Evolutionary conservation across 345 rosid species (phyloP), one percentile per base, ranked within the genome.

Genomic region (Eucalyptus tenuipes): DNA sequence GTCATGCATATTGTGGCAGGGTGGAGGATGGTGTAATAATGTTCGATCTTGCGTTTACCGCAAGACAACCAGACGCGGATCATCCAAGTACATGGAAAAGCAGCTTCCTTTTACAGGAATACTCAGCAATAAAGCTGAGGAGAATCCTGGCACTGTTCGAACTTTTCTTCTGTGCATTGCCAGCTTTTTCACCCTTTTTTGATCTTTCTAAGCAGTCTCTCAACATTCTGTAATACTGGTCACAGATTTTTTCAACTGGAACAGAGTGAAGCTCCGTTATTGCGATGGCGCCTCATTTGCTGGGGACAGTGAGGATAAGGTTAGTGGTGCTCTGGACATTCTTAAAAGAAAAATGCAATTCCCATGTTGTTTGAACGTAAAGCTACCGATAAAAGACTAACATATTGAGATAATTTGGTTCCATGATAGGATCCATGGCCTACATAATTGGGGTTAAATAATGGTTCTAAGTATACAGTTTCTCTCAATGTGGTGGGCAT

Each of bases 1-100:
- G 55, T 68, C 11, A 17, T 45, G 85, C n/a, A 80, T 90, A 87
- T 84, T 89, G 89, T 92, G 90, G 45, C 89, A 98, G 99, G 99
- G 99, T 59, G 99, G 99, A 91, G 99, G 99, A 91, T 98, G 99
- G 99, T 97, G 99, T 92, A 94, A 97, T 87, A 94, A 87, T 86
- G 88, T 95, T 50, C 94, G 96, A 91, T 93, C 92, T 40, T 98
- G 99, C 75, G 93, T 94, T 50, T 97, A 94, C 91, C 97, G 99
- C 8, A 98, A 97, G 89, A 94, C 49, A 48, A 95, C 94, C 49
- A 91, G 96, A 44, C 98, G 95, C 15, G 99, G 99, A 49, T 98
- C 99, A 14, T 97, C 99, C 4, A 87, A 13, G 5, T 95, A 92
- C 90, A 98, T 98, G 99, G 99, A 96, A 93, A 97, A 96, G 89